phyloP scores from a whole-genome alignment of 208 protist genomes.

The Herpetomonas tarakana region DNA sequence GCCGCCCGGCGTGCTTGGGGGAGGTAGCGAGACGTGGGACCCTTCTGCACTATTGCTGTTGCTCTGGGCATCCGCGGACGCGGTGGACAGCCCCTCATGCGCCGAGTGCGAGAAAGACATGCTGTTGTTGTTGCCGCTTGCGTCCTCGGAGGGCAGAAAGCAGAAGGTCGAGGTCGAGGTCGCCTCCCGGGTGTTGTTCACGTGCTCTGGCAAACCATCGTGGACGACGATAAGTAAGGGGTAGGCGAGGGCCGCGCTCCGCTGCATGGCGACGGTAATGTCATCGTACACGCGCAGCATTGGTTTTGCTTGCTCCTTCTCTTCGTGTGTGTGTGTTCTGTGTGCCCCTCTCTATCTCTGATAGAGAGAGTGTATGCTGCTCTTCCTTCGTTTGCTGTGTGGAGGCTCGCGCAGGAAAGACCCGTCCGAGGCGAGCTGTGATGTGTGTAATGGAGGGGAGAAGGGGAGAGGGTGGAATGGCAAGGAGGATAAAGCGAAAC shows the following conservation, averaged over 20 bases:
- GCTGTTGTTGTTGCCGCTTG: not conserved
- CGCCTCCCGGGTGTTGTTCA: slow-evolving; percentile 20
- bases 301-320: not conserved
- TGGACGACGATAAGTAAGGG: slow-evolving; percentile 35
- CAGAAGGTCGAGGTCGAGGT: not conserved
- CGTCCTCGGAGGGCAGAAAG: not conserved
- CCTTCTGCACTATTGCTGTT: not conserved
- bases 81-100: too few species aligned
- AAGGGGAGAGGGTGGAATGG: too few species aligned
- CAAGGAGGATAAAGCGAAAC: too few species aligned
- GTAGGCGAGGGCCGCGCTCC: slow-evolving; percentile 20
- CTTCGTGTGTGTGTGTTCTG: slow-evolving; percentile 4
- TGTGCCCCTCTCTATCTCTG: not conserved
- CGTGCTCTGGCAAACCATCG: slow-evolving; percentile 7
- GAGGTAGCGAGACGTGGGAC: not conserved
- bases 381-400: too few species aligned
- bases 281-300: slow-evolving; percentile 37
- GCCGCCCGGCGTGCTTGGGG: not conserved
- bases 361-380: too few species aligned
- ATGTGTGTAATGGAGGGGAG: too few species aligned
- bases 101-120: not conserved
- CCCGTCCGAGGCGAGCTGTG: too few species aligned
- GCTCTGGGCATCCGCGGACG: not conserved
- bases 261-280: slow-evolving; percentile 44
- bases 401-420: too few species aligned